phyloP scores from a whole-genome alignment of 805 yeast genomes.

The Candida wancherniae region DNA sequence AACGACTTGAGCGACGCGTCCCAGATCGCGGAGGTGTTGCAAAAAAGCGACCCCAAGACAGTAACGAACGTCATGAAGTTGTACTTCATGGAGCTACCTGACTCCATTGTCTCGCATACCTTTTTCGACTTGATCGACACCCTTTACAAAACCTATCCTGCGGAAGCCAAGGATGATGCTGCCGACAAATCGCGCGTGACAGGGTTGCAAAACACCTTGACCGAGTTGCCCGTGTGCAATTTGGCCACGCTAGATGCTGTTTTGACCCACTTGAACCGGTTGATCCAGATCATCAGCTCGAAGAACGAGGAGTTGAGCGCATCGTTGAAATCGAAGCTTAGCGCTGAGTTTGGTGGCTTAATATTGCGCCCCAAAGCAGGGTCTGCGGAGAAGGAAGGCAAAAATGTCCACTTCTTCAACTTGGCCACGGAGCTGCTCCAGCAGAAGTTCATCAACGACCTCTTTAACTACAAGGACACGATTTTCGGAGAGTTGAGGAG shows the following conservation, averaged over 20 bases:
- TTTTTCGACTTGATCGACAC: constrained; percentile 65
- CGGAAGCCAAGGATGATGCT: constrained; percentile 20
- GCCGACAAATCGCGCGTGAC: constrained; percentile 39
- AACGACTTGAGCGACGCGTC: constrained; percentile 32
- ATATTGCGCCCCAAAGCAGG: constrained; percentile 47
- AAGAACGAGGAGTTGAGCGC: constrained; percentile 32
- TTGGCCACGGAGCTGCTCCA: constrained; percentile 30
- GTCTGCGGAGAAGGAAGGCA: constrained; percentile 14
- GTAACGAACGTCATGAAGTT: constrained; percentile 67
- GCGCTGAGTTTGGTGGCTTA: constrained; percentile 63
- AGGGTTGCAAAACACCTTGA: constrained; percentile 62
- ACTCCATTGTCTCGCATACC: constrained; percentile 61
- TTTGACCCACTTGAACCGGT: constrained; percentile 67
- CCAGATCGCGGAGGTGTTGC: constrained; percentile 31
- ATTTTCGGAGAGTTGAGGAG: constrained; percentile 61
- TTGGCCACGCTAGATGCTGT: constrained; percentile 77
- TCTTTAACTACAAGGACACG: constrained; percentile 52
- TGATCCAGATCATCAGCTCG: constrained; percentile 46
- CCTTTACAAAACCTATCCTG: constrained; percentile 47
- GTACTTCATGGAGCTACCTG: constrained; percentile 75
- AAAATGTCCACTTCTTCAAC: constrained; percentile 11
- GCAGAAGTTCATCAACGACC: constrained; percentile 53
- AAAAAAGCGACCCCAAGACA: constrained; percentile 46
- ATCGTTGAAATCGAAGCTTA: constrained; percentile 43
- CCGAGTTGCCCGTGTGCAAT: constrained; percentile 64